Percentiles rank a stretch among this genome's conserved stretches.
These are phyloP conservation scores for Trichoderma pleuroti DNA, from an alignment of 2,329 filamentous ascomycete genomes.

Conservation along the genomic window DNA sequence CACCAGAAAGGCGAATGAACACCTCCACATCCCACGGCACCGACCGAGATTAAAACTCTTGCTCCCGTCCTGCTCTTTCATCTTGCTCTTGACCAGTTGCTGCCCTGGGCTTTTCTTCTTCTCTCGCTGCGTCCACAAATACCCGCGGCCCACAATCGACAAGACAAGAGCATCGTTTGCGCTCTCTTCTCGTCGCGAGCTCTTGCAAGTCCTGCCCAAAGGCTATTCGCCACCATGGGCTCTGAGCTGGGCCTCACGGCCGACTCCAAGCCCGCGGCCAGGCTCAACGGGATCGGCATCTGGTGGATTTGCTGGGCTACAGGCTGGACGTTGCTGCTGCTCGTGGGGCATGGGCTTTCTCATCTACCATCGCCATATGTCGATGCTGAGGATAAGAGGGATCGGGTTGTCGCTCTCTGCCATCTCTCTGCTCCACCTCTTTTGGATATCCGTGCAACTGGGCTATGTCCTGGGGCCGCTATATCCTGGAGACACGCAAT, in stretches of 20 bases:
- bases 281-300: constrained; percentile 32
- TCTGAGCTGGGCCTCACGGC: constrained; percentile 27
- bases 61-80: not conserved
- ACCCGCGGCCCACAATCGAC: not conserved
- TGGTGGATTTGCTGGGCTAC: constrained; percentile 34
- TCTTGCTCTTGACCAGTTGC: not conserved
- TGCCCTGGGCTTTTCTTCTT: not conserved
- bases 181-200: not conserved
- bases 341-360: constrained; percentile 40
- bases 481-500: constrained; percentile 51
- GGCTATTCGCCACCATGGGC: constrained; percentile 23
- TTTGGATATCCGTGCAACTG: constrained; percentile 40
- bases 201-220: not conserved
- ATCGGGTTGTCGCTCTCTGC: constrained; percentile 39
- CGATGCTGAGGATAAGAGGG: constrained; percentile 39
- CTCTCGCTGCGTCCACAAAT: not conserved
- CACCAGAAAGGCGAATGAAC: not conserved
- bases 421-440: constrained; percentile 39
- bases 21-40: not conserved
- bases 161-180: not conserved
- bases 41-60: not conserved
- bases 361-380: constrained; percentile 33
- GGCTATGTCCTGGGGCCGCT: constrained; percentile 36
- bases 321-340: constrained; percentile 35
- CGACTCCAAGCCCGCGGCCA: constrained; percentile 21